A percentile compares a stretch with the other conserved stretches of the same genome.
These are phyloP conservation scores for Gamarada debralockiae DNA, from an alignment of 495 filamentous ascomycete species.

Conservation along the genomic window DNA sequence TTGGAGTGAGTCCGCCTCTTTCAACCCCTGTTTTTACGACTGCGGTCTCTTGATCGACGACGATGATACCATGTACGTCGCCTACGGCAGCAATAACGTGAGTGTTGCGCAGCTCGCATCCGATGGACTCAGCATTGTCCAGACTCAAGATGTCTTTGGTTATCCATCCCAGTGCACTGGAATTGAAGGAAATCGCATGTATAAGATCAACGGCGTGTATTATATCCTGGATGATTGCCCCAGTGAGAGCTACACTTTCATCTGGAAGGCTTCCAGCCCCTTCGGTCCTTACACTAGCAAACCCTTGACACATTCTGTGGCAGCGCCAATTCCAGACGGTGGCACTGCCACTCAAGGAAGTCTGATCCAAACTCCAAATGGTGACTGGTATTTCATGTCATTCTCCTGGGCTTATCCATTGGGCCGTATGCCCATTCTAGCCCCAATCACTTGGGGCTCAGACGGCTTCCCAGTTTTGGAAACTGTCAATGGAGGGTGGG, in stretches of 20 bases:
- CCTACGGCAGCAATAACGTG: constrained; percentile 47
- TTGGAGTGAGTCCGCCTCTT: constrained; percentile 31
- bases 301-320: constrained; percentile 31
- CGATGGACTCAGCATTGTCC: constrained; percentile 41
- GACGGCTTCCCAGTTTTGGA: constrained; percentile 47
- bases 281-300: constrained; percentile 44
- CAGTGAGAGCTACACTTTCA: constrained; percentile 35
- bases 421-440: constrained; percentile 55
- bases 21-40: constrained; percentile 55
- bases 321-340: constrained; percentile 37
- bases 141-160: constrained; percentile 37
- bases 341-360: constrained; percentile 52
- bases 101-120: constrained; percentile 44
- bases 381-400: constrained; percentile 56
- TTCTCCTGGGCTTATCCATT: constrained; percentile 52
- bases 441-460: constrained; percentile 44
- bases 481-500: constrained; percentile 38
- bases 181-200: constrained; percentile 55
- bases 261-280: constrained; percentile 42
- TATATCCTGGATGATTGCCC: constrained; percentile 49
- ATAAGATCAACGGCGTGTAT: constrained; percentile 49
- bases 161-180: constrained; percentile 28
- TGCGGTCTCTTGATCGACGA: constrained; percentile 53
- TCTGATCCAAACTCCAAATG: constrained; percentile 46
- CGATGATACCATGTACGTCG: constrained; percentile 52